Evolutionary conservation across 805 yeast species (phyloP).

Genomic region (Priceomyces haplophilus): DNA sequence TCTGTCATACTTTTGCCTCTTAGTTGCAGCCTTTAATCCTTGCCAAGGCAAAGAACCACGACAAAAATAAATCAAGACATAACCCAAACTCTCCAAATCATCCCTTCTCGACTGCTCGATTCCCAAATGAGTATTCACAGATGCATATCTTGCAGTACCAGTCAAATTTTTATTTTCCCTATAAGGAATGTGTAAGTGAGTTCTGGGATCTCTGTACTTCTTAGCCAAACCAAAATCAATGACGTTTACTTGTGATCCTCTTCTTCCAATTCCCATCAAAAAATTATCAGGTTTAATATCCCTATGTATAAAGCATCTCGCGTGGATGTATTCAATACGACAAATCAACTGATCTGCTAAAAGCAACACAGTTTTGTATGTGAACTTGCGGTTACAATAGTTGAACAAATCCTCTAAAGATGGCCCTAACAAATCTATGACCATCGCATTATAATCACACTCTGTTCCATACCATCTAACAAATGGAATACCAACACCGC

Average conservation of each 20-base stretch:
- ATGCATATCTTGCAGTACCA: constrained; percentile 96
- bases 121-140: constrained; percentile 93
- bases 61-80: constrained; percentile 90
- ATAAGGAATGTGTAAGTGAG: constrained; percentile 92
- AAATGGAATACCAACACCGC: constrained; percentile 96
- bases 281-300: constrained; percentile 84
- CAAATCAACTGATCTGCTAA: constrained; percentile 93
- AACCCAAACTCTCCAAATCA: constrained; percentile 92
- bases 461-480: constrained; percentile 93
- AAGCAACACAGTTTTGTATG: constrained; percentile 87
- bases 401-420: constrained; percentile 92
- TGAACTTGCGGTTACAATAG: constrained; percentile 90
- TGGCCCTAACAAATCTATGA: constrained; percentile 92
- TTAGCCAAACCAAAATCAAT: constrained; percentile 94
- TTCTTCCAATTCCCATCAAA: constrained; percentile 84
- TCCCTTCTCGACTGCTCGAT: constrained; percentile 96
- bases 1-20: constrained; percentile 94
- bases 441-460: constrained; percentile 95
- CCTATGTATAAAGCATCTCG: constrained; percentile 84
- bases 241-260: constrained; percentile 93
- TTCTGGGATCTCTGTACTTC: constrained; percentile 89
- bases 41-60: constrained; percentile 98
- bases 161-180: constrained; percentile 94
- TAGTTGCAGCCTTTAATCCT: constrained; percentile 94
- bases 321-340: constrained; percentile 93